These are phyloP conservation scores for Eucalyptus camaldulensis DNA, from an alignment of 345 rosid species.

Conservation along the genomic window DNA sequence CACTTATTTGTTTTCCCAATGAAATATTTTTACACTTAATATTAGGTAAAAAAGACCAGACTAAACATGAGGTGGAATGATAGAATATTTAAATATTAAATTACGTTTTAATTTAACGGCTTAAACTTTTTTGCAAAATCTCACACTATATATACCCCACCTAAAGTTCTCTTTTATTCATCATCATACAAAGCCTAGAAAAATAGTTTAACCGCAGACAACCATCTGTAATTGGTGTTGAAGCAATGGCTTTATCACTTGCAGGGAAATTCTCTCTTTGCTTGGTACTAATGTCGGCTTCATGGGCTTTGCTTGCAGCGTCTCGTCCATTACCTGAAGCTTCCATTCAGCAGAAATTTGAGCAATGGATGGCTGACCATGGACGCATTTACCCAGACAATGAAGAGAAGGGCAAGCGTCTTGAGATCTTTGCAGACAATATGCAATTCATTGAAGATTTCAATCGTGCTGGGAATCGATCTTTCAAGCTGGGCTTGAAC, in stretches of 20 bases:
- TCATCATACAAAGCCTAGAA: background rate
- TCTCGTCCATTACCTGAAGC: background rate
- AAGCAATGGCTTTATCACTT: background rate
- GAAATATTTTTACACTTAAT: background rate
- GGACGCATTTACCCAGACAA: background rate
- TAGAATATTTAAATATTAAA: background rate
- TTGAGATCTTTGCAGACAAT: conserved; percentile 32
- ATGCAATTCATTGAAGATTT: conserved; percentile 17
- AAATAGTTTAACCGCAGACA: background rate
- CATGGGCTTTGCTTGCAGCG: background rate
- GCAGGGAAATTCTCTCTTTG: background rate
- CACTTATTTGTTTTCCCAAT: background rate
- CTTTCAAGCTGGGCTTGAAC: conserved; percentile 24
- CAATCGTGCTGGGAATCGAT: conserved; percentile 10
- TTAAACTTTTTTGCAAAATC: background rate
- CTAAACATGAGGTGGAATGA: background rate
- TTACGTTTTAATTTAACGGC: too few relatives aligned
- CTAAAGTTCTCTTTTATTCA: background rate
- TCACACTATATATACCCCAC: background rate
- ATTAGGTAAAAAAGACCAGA: background rate
- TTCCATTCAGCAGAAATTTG: background rate
- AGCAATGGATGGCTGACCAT: background rate
- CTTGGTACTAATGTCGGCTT: background rate
- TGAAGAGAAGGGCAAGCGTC: background rate
- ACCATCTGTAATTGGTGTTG: background rate